Evolutionary conservation across 495 filamentous ascomycete species (phyloP).

Genomic region (Parathielavia appendiculata): DNA sequence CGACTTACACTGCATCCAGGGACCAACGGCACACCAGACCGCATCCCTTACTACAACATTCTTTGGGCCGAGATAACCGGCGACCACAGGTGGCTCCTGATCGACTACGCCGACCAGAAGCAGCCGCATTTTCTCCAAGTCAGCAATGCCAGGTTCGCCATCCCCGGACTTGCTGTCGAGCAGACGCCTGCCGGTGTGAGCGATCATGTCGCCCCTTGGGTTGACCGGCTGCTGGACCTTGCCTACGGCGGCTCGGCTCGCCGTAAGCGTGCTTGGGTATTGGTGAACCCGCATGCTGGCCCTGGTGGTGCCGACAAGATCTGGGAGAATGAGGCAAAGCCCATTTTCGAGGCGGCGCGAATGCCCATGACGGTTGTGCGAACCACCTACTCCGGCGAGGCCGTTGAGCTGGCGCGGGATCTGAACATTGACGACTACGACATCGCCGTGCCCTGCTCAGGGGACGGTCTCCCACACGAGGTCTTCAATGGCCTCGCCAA

Average conservation of each 20-base stretch:
- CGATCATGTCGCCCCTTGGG: conserved; percentile 58
- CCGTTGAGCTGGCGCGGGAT: conserved; percentile 67
- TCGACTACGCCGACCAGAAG: conserved; percentile 62
- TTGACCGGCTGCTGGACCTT: conserved; percentile 55
- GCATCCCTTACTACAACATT: conserved; percentile 74
- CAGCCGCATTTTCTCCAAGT: conserved; percentile 21
- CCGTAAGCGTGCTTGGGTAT: conserved; percentile 72
- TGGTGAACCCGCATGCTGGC: conserved; percentile 89
- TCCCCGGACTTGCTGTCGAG: conserved; percentile 11
- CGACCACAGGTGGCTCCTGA: conserved; percentile 54
- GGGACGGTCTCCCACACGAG: conserved; percentile 87
- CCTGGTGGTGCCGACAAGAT: conserved; percentile 69
- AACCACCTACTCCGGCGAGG: conserved; percentile 71
- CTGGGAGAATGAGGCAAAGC: conserved; percentile 71
- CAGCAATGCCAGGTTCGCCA: conserved; percentile 24
- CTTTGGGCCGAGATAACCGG: conserved; percentile 67
- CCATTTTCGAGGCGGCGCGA: conserved; percentile 75
- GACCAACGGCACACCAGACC: conserved; percentile 16
- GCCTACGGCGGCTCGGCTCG: conserved; percentile 65
- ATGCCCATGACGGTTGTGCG: conserved; percentile 71
- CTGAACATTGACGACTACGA: conserved; percentile 79
- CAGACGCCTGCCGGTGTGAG: conserved; percentile 19
- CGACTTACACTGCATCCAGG: conserved; percentile 9
- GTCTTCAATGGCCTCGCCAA: conserved; percentile 89
- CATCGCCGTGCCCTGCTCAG: conserved; percentile 81